Evolutionary conservation across 179 eudicot species (phyloP).

Genomic region (Beta corolliflora): DNA sequence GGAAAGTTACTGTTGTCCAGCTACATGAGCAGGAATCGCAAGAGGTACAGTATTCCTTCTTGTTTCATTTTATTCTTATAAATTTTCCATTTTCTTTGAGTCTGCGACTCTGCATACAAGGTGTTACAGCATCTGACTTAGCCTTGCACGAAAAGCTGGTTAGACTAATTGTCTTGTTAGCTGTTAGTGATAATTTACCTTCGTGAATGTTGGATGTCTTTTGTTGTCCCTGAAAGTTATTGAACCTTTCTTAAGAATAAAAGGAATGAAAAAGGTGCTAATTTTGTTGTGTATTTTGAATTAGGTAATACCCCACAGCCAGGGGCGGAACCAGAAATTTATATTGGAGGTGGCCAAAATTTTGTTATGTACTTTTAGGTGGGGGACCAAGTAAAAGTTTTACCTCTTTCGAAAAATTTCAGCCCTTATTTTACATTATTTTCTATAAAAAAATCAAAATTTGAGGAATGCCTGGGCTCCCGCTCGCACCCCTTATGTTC

Average conservation of each 20-base stretch:
- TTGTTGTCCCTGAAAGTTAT: neutral
- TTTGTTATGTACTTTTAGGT: no score
- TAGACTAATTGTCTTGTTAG: neutral
- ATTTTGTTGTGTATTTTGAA: neutral
- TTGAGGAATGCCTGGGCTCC: no score
- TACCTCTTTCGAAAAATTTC: no score
- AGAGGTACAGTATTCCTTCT: constrained; percentile 25
- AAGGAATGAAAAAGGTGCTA: neutral
- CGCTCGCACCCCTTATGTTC: no score
- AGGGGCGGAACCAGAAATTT: no score
- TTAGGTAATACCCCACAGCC: no score
- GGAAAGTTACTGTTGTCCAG: constrained; percentile 34
- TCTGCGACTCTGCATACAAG: neutral
- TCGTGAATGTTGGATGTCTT: no score
- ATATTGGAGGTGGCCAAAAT: no score
- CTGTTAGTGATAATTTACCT: neutral
- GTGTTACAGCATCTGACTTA: neutral
- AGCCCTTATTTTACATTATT: no score
- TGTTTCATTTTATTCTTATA: neutral
- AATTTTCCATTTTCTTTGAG: neutral
- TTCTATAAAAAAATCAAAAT: no score
- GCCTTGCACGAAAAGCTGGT: neutral
- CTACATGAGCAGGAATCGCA: constrained; percentile 23
- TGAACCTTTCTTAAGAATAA: neutral
- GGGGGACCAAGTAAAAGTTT: no score